Evolutionary conservation across 1,139 yeast genomes (phyloP).

Genomic region (Geotrichum citri-aurantii): DNA sequence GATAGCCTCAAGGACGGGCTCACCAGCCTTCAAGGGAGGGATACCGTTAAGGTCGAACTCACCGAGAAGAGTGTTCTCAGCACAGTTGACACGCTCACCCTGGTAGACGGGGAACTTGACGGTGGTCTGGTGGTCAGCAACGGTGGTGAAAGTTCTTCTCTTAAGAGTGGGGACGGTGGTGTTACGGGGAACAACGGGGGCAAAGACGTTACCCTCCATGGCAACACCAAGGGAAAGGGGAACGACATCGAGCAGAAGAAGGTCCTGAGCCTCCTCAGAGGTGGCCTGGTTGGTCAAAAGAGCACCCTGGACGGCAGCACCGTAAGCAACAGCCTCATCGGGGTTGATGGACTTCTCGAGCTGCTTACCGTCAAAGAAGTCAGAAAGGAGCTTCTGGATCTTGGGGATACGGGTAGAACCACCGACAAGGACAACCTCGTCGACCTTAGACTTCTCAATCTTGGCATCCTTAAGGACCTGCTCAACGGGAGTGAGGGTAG

Average conservation of each 20-base stretch:
- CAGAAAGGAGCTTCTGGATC: conserved; percentile 80
- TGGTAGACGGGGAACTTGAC: conserved; percentile 99
- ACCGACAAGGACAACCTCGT: conserved; percentile 85
- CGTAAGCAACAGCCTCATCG: conserved; percentile 96
- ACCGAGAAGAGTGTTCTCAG: conserved; percentile 98
- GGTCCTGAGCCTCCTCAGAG: conserved; percentile 94
- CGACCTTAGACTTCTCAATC: conserved; percentile 70
- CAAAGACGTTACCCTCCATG: conserved; percentile 99
- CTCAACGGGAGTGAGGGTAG: conserved; percentile 80
- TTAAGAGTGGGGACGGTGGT: conserved; percentile 99
- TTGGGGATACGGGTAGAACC: conserved; percentile 94
- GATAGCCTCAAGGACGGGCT: conserved; percentile 98
- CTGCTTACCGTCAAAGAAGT: conserved; percentile 86
- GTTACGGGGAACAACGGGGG: conserved; percentile 99
- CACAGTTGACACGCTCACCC: conserved; percentile 99
- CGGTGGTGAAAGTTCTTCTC: conserved; percentile 99
- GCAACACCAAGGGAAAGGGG: conserved; percentile 99
- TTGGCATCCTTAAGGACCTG: conserved; percentile 79
- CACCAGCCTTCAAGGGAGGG: conserved; percentile 99
- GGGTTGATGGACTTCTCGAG: conserved; percentile 85
- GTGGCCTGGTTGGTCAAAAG: conserved; percentile 97
- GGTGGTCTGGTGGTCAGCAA: conserved; percentile 98
- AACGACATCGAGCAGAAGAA: conserved; percentile 94
- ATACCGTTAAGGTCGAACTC: conserved; percentile 98
- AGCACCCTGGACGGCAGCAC: conserved; percentile 99